These are phyloP conservation scores for Geranomyces michiganensis DNA, from an alignment of 192 early-diverging fungal species.

Conservation along the genomic window DNA sequence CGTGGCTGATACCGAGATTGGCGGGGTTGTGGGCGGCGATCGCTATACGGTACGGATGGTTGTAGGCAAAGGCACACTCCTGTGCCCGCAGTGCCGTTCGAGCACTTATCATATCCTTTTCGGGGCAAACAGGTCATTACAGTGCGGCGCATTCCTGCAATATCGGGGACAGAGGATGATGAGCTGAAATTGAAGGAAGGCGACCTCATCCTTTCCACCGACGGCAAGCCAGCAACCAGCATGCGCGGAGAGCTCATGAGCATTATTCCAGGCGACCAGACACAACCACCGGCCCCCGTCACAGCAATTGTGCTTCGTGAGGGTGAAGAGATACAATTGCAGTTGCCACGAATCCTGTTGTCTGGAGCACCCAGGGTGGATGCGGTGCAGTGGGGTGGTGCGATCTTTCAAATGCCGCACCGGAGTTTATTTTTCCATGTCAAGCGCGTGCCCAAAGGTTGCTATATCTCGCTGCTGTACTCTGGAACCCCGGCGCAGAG, in stretches of 20 bases:
- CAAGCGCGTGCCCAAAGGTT: slow-evolving; percentile 46
- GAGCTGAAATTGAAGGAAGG: slow-evolving; percentile 32
- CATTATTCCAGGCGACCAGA: slow-evolving; percentile 14
- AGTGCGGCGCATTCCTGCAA: slow-evolving; percentile 34
- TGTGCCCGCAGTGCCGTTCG: too few relatives aligned
- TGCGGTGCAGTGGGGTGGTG: slow-evolving; percentile 37
- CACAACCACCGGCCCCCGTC: slow-evolving; percentile 4
- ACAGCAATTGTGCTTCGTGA: slow-evolving; percentile 30
- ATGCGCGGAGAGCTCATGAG: slow-evolving; percentile 38
- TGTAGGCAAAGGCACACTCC: too few relatives aligned
- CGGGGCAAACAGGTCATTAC: slow-evolving; percentile 39
- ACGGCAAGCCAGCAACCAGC: slow-evolving; percentile 27
- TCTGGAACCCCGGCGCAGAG: slow-evolving; percentile 49
- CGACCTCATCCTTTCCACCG: slow-evolving; percentile 34
- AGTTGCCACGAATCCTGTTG: slow-evolving; percentile 24
- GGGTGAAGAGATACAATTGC: slow-evolving; percentile 27
- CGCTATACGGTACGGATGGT: slow-evolving; percentile 33
- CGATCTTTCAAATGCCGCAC: slow-evolving; percentile 52
- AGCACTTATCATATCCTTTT: too few relatives aligned
- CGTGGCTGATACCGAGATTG: slow-evolving; percentile 22
- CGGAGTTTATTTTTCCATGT: slow-evolving; percentile 47
- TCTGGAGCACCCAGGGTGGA: slow-evolving; percentile 35
- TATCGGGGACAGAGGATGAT: slow-evolving; percentile 22
- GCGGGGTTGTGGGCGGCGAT: slow-evolving; percentile 36
- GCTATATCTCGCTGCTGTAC: slow-evolving; percentile 49